phyloP scores from a whole-genome alignment of 768 basidiomycete species.

The Phylloporus scabripes region DNA sequence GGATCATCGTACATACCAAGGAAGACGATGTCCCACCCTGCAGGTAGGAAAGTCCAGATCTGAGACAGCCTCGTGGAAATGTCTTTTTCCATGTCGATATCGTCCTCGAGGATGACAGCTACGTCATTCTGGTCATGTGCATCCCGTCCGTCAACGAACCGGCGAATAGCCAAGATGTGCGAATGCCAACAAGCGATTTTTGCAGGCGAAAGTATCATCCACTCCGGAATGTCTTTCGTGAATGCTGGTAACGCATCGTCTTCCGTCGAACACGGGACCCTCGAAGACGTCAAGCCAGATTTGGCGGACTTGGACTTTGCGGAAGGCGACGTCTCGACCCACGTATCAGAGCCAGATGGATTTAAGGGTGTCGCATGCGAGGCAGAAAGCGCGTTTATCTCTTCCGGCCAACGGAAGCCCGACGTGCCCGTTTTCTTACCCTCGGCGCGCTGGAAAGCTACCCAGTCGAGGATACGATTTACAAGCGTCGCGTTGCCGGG shows the following conservation, averaged over 20 bases:
- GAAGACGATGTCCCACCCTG: constrained; percentile 68
- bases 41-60: constrained; percentile 51
- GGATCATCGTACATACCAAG: constrained; percentile 41
- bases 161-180: constrained; percentile 49
- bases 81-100: constrained; percentile 71
- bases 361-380: constrained; percentile 5
- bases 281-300: neutral
- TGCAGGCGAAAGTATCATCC: constrained; percentile 50
- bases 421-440: neutral
- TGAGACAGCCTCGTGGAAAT: constrained; percentile 37
- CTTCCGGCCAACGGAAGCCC: constrained; percentile 37
- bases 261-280: constrained; percentile 39
- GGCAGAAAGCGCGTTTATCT: constrained; percentile 27
- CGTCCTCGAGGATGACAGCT: constrained; percentile 67
- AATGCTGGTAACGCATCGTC: constrained; percentile 37
- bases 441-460: constrained; percentile 22
- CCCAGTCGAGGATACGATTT: constrained; percentile 38
- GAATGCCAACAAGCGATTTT: constrained; percentile 73
- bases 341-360: constrained; percentile 20
- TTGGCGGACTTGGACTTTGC: neutral
- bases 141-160: constrained; percentile 32
- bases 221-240: constrained; percentile 34
- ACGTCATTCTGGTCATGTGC: constrained; percentile 27
- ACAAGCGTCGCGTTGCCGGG: constrained; percentile 38
- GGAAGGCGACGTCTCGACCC: constrained; percentile 8